phyloP scores from a whole-genome alignment of 495 filamentous ascomycete genomes.

The Aspergillus diversus region DNA sequence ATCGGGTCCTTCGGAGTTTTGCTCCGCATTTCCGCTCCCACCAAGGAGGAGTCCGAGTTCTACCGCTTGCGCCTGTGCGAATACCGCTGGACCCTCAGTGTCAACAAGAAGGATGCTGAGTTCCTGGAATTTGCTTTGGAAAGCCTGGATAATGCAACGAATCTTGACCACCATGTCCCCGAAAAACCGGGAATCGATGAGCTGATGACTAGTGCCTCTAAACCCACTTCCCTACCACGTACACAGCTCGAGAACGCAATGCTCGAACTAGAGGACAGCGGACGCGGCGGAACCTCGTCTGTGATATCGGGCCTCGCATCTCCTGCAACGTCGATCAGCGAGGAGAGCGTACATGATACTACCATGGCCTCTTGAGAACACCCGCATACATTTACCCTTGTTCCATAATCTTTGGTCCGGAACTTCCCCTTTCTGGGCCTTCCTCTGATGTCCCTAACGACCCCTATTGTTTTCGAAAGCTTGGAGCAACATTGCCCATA shows the following conservation, averaged over 20 bases:
- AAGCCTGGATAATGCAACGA: slow-evolving; percentile 49
- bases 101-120: slow-evolving; percentile 78
- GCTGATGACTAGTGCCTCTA: slow-evolving; percentile 46
- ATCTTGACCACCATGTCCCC: slow-evolving; percentile 52
- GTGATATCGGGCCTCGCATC: slow-evolving; percentile 38
- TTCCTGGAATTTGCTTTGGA: slow-evolving; percentile 61
- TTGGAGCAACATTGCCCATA: background rate
- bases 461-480: background rate
- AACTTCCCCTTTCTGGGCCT: background rate
- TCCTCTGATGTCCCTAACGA: slow-evolving; percentile 24
- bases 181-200: slow-evolving; percentile 53
- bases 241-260: slow-evolving; percentile 25
- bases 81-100: slow-evolving; percentile 91
- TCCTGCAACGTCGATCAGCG: slow-evolving; percentile 36
- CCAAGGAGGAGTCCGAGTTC: slow-evolving; percentile 92
- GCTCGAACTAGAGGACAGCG: slow-evolving; percentile 21
- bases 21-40: slow-evolving; percentile 84
- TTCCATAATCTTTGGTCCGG: background rate
- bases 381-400: background rate
- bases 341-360: slow-evolving; percentile 27
- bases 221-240: slow-evolving; percentile 27
- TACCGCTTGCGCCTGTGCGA: slow-evolving; percentile 84
- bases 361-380: slow-evolving; percentile 24
- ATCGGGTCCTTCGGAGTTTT: slow-evolving; percentile 64
- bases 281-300: slow-evolving; percentile 32